phyloP scores from a whole-genome alignment of 2,329 filamentous ascomycete genomes.

The Cercospora beticola region DNA sequence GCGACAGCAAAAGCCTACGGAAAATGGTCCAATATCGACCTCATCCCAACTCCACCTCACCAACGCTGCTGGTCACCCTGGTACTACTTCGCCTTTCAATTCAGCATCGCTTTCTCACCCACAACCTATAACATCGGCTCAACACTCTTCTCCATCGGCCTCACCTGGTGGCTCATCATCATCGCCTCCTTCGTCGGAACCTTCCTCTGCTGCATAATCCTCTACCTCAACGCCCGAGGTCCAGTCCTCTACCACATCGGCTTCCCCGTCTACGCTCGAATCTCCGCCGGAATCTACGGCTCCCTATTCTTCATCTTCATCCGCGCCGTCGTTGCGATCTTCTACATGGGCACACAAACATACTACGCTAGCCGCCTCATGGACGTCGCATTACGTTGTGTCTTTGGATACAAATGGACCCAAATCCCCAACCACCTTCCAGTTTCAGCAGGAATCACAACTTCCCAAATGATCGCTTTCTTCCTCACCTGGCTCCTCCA shows the following conservation, averaged over 20 bases:
- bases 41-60: slow-evolving; percentile 28
- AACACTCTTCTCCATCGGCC: slow-evolving; percentile 35
- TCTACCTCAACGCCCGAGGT: slow-evolving; percentile 40
- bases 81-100: slow-evolving; percentile 39
- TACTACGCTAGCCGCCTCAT: slow-evolving; percentile 39
- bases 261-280: slow-evolving; percentile 40
- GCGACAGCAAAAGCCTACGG: slow-evolving; percentile 11
- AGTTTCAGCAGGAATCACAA: slow-evolving; percentile 36
- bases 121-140: slow-evolving; percentile 39
- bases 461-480: slow-evolving; percentile 38
- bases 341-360: slow-evolving; percentile 43
- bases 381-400: slow-evolving; percentile 41
- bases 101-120: slow-evolving; percentile 39
- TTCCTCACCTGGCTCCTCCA: slow-evolving; percentile 34
- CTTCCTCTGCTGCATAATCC: slow-evolving; percentile 36
- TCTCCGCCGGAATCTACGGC: slow-evolving; percentile 40
- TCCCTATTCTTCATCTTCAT: slow-evolving; percentile 45
- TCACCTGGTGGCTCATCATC: slow-evolving; percentile 39
- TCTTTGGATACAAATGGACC: slow-evolving; percentile 43
- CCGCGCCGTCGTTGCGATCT: slow-evolving; percentile 39
- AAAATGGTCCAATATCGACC: slow-evolving; percentile 30
- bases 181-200: slow-evolving; percentile 35
- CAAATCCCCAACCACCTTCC: slow-evolving; percentile 36
- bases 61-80: slow-evolving; percentile 27
- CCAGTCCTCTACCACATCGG: slow-evolving; percentile 40